Evolutionary conservation across 768 basidiomycete genomes (phyloP).

Genomic region (Mrakia frigida): DNA sequence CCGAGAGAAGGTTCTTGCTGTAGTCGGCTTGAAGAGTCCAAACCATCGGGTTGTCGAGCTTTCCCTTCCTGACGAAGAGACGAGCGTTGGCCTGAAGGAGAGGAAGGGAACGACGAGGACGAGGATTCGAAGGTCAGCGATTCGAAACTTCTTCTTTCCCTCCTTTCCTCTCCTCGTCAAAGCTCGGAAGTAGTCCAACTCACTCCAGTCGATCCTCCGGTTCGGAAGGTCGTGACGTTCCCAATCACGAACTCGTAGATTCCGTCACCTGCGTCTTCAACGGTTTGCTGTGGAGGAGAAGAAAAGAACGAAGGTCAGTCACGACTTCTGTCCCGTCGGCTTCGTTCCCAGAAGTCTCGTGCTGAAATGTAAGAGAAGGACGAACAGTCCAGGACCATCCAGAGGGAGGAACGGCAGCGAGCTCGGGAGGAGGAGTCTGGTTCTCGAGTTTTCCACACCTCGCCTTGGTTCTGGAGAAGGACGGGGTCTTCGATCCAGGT

Average conservation of each 20-base stretch:
- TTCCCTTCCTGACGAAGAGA: constrained; percentile 74
- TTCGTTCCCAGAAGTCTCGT: no score
- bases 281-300: constrained; percentile 46
- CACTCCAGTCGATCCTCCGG: constrained; percentile 54
- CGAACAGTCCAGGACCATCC: constrained; percentile 58
- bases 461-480: constrained; percentile 47
- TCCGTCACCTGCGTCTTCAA: constrained; percentile 72
- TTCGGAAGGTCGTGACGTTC: constrained; percentile 50
- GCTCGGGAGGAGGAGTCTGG: constrained; percentile 20
- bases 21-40: constrained; percentile 70
- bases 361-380: no score
- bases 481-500: constrained; percentile 52
- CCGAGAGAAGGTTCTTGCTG: constrained; percentile 49
- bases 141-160: no score
- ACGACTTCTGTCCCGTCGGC: no score
- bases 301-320: no score
- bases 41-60: constrained; percentile 70
- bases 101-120: constrained; percentile 22
- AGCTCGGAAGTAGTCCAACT: not conserved
- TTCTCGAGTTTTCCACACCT: not conserved
- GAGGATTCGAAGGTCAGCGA: not conserved
- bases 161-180: not conserved
- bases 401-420: constrained; percentile 57
- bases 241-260: constrained; percentile 67
- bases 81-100: constrained; percentile 65